These are phyloP conservation scores for Oryza coarctata DNA, from an alignment of 176 grass and related monocot species.

Conservation along the genomic window DNA sequence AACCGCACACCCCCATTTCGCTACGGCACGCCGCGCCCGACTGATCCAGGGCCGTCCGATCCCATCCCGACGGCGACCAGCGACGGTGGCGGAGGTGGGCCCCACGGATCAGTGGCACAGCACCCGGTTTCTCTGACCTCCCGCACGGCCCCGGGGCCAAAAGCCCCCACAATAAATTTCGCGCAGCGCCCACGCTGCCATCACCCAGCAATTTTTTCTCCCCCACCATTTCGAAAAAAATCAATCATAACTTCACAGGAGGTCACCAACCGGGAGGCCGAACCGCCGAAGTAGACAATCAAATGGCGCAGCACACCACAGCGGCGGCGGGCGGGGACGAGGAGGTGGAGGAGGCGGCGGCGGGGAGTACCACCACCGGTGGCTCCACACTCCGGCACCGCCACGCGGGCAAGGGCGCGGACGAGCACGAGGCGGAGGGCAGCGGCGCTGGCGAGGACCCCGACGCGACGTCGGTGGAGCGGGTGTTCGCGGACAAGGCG, in stretches of 20 bases:
- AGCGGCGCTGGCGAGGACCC: neutral
- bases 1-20: neutral
- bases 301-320: slow-evolving; percentile 28
- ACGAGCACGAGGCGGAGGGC: neutral
- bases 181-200: neutral
- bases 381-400: slow-evolving; percentile 38
- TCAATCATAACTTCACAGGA: neutral
- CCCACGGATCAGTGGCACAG: neutral
- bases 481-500: slow-evolving; percentile 55
- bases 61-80: no score
- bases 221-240: neutral
- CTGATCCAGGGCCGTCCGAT: neutral
- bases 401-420: slow-evolving; percentile 28
- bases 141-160: neutral
- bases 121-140: neutral
- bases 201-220: neutral
- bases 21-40: no score
- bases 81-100: no score
- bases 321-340: slow-evolving; percentile 5
- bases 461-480: slow-evolving; percentile 50
- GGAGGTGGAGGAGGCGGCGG: slow-evolving; percentile 39
- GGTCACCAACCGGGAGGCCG: neutral
- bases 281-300: neutral
- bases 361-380: neutral
- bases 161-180: slow-evolving; percentile 27